These are phyloP conservation scores for Erythrophleum fordii DNA, from an alignment of 306 rosid species.

Conservation along the genomic window DNA sequence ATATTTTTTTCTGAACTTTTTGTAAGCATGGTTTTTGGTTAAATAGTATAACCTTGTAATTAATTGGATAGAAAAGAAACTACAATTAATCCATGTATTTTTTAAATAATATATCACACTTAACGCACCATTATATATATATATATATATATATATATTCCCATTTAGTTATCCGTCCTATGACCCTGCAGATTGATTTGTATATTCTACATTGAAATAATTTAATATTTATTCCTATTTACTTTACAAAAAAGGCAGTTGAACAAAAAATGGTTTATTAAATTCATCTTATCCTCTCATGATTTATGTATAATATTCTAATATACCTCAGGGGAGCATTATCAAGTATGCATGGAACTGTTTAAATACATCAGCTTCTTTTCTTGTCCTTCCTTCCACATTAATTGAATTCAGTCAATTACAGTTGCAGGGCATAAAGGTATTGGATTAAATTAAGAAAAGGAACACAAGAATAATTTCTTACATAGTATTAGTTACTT, in stretches of 20 bases:
- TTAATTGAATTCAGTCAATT: not conserved
- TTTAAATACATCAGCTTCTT: not conserved
- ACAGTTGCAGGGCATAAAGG: not conserved
- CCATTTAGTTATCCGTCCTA: not conserved
- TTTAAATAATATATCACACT: not conserved
- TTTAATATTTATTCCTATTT: conserved; percentile 4
- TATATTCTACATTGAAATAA: conserved; percentile 2
- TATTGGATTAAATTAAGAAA: conserved; percentile 7
- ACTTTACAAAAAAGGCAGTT: not conserved
- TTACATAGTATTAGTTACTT: not conserved
- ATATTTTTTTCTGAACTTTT: not conserved
- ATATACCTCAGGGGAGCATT: not conserved
- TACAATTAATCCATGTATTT: not conserved
- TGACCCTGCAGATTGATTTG: not conserved
- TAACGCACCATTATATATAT: not conserved
- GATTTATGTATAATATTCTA: not conserved
- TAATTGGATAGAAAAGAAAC: not conserved
- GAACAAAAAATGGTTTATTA: conserved; percentile 4
- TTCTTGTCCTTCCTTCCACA: not conserved
- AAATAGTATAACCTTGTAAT: not conserved
- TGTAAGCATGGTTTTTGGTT: not conserved
- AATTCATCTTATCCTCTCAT: conserved; percentile 6
- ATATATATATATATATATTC: no score
- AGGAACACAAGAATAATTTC: not conserved
- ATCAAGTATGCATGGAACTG: not conserved